phyloP scores from a whole-genome alignment of 805 yeast species.

The Candida morakotiae region DNA sequence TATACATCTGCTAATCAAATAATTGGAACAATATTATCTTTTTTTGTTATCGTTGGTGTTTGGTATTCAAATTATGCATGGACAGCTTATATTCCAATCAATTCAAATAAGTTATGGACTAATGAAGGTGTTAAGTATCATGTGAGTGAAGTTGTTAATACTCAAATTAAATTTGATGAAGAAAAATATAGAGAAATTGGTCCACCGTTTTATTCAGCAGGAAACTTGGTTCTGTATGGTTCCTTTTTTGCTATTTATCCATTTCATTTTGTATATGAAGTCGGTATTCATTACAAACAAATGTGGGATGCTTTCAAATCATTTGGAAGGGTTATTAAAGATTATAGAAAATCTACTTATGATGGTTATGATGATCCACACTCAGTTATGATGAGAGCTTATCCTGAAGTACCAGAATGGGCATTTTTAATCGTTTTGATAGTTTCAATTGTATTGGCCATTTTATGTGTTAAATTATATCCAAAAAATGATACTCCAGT shows the following conservation, averaged over 20 bases:
- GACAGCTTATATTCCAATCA: conserved; percentile 29
- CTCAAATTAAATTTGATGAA: conserved; percentile 24
- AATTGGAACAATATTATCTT: conserved; percentile 16
- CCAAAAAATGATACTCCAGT: conserved; percentile 52
- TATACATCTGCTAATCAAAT: conserved; percentile 37
- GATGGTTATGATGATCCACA: conserved; percentile 35
- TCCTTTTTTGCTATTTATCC: conserved; percentile 26
- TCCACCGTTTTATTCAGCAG: conserved; percentile 30
- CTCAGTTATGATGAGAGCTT: conserved; percentile 24
- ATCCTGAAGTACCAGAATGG: conserved; percentile 38
- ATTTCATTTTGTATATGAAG: conserved; percentile 15
- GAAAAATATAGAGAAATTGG: conserved; percentile 19
- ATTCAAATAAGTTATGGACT: conserved; percentile 42
- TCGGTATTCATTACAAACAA: conserved; percentile 8
- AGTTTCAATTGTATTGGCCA: conserved; percentile 27
- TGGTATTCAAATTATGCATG: conserved; percentile 20
- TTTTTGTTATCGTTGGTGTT: conserved; percentile 16
- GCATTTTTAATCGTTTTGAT: conserved; percentile 20
- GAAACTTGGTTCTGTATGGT: conserved; percentile 23
- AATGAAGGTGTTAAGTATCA: conserved; percentile 45
- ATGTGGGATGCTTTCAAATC: conserved; percentile 11
- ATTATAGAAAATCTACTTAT: conserved; percentile 10
- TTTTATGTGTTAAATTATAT: conserved; percentile 25
- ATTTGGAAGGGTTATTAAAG: conserved; percentile 7
- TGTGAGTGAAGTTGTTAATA: conserved; percentile 39